Percentiles rank a stretch among this genome's conserved stretches.
phyloP scores from a whole-genome alignment of 192 early-diverging fungal genomes.

The Geranomyces variabilis region DNA sequence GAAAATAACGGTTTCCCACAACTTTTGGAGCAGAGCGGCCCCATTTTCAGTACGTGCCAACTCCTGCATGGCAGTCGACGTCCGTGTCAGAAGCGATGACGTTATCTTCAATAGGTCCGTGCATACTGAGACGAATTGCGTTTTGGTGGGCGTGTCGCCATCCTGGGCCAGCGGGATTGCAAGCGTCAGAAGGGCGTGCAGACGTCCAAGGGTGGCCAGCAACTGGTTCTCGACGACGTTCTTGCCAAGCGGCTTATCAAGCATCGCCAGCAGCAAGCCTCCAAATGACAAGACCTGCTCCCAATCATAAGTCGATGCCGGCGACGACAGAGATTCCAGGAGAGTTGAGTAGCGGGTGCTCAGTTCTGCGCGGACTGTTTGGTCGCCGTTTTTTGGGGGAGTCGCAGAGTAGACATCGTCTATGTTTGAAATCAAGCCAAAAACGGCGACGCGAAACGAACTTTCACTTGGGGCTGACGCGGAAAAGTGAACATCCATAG shows the following conservation, averaged over 20 bases:
- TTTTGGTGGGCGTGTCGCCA: background rate
- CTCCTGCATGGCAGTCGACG: background rate
- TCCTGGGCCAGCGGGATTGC: background rate
- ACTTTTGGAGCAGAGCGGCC: background rate
- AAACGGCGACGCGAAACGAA: conserved; percentile 28
- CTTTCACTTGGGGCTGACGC: conserved; percentile 15
- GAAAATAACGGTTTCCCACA: conserved; percentile 1
- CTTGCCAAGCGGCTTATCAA: conserved; percentile 34
- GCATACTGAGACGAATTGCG: conserved; percentile 11
- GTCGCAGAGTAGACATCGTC: background rate
- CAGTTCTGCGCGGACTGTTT: background rate
- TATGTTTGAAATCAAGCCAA: background rate
- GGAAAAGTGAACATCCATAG: conserved; percentile 23
- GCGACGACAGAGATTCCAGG: background rate
- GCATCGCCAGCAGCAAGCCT: conserved; percentile 28
- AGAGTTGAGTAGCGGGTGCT: background rate
- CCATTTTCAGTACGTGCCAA: background rate
- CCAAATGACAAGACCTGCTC: conserved; percentile 22
- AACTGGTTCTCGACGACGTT: conserved; percentile 2
- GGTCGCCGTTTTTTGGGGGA: background rate
- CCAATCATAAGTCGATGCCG: background rate
- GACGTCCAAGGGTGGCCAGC: conserved; percentile 3
- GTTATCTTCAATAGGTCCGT: conserved; percentile 34
- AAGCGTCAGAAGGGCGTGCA: background rate
- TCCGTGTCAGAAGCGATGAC: conserved; percentile 32